Base-by-base conservation (phyloP, 2,329 filamentous ascomycete genomes). In the Diaporthe humulicola region DNA sequence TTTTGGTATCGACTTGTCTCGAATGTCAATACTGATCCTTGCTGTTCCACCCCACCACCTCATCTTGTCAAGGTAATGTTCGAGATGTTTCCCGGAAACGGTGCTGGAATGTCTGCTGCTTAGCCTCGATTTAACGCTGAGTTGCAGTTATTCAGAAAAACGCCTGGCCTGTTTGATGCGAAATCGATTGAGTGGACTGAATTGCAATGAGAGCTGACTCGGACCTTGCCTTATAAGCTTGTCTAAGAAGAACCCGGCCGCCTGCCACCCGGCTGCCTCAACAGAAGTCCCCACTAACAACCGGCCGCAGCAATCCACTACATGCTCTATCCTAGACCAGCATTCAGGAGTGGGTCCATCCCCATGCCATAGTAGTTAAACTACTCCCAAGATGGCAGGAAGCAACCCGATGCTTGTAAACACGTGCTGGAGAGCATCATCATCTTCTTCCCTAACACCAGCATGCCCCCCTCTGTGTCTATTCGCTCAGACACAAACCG, bases 1-100 rank as follows among this genome's bases (percentile, higher is more conserved):
- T 10, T 73, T 45, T 2, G 83, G 83, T 40, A 84, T 83, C 22
- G 84, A 85, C 36, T 79, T 74, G 0, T 79, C 69, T 2, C 83
- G 78, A n/a, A 83, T 81, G 38, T 82, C 77, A 58, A 79, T 80
- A 40, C 81, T 82, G 76, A 80, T 81, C 42, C 80, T 78, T 19
- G 83, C 82, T 76, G 82, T 77, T 15, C 25, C 36, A 73, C 83
- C 69, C 83, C 84, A 85, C 58, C 50, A 58, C 30, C 30, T 71
- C 74, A 75, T 75, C 4, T 69, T 75, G 38, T 69, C 5, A 7
- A 14, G 17, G 4, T 12, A 19, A n/a, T 33, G 48, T 15, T n/a
- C 4, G 17, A 22, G 4, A 8, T 3, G 38, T 38, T 2, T 6
- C 33, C 2, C 7, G 38, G 2, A 10, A 38, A 2, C 12, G 9